Conservation (phyloP, 441 rosid genomes). For the Viola pubescens region DNA sequence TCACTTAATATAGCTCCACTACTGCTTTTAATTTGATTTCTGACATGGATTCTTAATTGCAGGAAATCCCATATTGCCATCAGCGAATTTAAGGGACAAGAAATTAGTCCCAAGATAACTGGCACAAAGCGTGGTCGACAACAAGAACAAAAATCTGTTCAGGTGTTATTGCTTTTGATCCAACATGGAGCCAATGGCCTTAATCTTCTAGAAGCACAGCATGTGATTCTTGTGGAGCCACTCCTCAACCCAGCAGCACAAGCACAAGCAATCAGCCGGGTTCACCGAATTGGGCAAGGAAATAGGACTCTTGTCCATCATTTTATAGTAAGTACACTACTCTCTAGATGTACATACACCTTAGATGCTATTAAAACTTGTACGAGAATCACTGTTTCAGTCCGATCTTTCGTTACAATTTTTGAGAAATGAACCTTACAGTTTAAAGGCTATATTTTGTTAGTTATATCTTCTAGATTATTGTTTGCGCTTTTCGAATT, state of each 20-base stretch:
- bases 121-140: slow-evolving; percentile 16
- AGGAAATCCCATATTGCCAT: slow-evolving; percentile 62
- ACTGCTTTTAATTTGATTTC: background rate
- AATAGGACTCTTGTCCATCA: slow-evolving; percentile 78
- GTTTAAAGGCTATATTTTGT: too few species aligned
- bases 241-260: slow-evolving; percentile 92
- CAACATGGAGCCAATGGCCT: slow-evolving; percentile 98
- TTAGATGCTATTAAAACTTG: too few species aligned
- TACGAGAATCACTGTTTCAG: too few species aligned
- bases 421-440: too few species aligned
- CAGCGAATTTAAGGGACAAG: slow-evolving; percentile 44
- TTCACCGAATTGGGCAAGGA: slow-evolving; percentile 89
- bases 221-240: slow-evolving; percentile 92
- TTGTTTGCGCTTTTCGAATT: too few species aligned
- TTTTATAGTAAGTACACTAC: slow-evolving; percentile 46
- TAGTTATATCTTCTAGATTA: too few species aligned
- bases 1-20: too few species aligned
- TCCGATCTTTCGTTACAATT: too few species aligned
- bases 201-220: slow-evolving; percentile 92
- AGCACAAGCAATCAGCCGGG: slow-evolving; percentile 94
- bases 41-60: slow-evolving; percentile 24
- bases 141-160: slow-evolving; percentile 39
- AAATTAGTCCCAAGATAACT: slow-evolving; percentile 25
- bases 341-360: too few species aligned
- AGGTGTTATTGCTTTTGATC: slow-evolving; percentile 74